These are phyloP conservation scores for Termitomyces sp. DNA, from an alignment of 768 basidiomycete species.

Conservation along the genomic window DNA sequence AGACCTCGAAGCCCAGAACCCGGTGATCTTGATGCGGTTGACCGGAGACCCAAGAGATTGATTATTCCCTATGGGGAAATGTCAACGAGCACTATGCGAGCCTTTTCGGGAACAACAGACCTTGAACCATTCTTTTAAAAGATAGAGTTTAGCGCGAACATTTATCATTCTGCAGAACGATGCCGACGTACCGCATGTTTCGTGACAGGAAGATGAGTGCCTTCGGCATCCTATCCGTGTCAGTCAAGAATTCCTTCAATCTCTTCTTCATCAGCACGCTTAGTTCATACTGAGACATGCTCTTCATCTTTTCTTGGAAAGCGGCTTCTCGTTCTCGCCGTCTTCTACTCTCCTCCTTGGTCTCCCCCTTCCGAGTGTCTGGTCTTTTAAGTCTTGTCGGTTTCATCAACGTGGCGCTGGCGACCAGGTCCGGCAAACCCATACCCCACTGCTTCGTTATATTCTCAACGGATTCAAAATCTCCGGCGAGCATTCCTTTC, in stretches of 20 bases:
- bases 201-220: slow-evolving; percentile 69
- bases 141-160: not conserved
- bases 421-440: slow-evolving; percentile 65
- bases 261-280: slow-evolving; percentile 65
- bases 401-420: slow-evolving; percentile 66
- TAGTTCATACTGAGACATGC: slow-evolving; percentile 60
- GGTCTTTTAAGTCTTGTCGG: slow-evolving; percentile 42
- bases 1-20: slow-evolving; percentile 73
- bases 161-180: not conserved
- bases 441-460: slow-evolving; percentile 64
- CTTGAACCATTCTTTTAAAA: slow-evolving; percentile 42
- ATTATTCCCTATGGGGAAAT: slow-evolving; percentile 53
- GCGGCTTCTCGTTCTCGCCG: slow-evolving; percentile 14
- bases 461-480: slow-evolving; percentile 45
- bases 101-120: slow-evolving; percentile 17
- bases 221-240: slow-evolving; percentile 78
- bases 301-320: slow-evolving; percentile 19
- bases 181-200: slow-evolving; percentile 55
- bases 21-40: slow-evolving; percentile 87
- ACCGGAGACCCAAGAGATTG: slow-evolving; percentile 82
- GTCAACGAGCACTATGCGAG: slow-evolving; percentile 21
- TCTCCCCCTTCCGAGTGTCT: slow-evolving; percentile 15
- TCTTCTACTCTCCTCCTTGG: slow-evolving; percentile 10
- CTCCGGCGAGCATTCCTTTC: slow-evolving; percentile 55
- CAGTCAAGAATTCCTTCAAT: slow-evolving; percentile 58